These are phyloP conservation scores for Mycosphaerella sp. DNA, from an alignment of 2,329 filamentous ascomycete genomes.

Conservation along the genomic window DNA sequence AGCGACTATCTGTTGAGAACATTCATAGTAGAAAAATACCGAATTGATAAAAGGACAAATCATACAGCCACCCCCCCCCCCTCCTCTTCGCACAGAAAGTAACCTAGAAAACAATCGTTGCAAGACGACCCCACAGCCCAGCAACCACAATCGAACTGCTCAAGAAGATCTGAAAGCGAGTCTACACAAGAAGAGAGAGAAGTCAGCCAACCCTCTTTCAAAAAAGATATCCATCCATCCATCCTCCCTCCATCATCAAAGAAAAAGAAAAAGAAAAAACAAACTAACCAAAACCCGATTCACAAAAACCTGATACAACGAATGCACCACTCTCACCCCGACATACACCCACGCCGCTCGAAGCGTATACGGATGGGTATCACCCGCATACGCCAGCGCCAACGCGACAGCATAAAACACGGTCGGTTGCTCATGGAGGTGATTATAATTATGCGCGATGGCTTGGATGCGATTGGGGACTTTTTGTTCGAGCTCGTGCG, in stretches of 20 bases:
- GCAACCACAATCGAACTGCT: slow-evolving; percentile 12
- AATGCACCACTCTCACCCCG: slow-evolving; percentile 35
- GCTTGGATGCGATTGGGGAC: slow-evolving; percentile 5
- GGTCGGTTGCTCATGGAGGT: slow-evolving; percentile 40
- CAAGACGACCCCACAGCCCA: slow-evolving; percentile 8
- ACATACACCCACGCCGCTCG: slow-evolving; percentile 38
- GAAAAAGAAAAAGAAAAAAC: not conserved
- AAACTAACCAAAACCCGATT: slow-evolving; percentile 29
- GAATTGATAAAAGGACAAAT: no score
- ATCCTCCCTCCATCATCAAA: not conserved
- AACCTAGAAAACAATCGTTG: slow-evolving; percentile 3
- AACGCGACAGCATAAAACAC: slow-evolving; percentile 38
- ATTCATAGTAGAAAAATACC: no score
- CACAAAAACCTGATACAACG: slow-evolving; percentile 32
- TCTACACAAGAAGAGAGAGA: not conserved
- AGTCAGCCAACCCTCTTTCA: not conserved
- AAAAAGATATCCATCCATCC: no score
- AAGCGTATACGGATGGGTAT: slow-evolving; percentile 25
- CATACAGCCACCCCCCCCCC: no score
- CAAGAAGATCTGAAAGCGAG: slow-evolving; percentile 13
- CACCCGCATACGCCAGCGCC: slow-evolving; percentile 28
- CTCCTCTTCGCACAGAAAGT: no score
- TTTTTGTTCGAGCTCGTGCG: slow-evolving; percentile 5
- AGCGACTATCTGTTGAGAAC: no score
- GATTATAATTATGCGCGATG: slow-evolving; percentile 33